These are phyloP conservation scores for Aspergillus sp. DNA, from an alignment of 2,329 filamentous ascomycete species.

Conservation along the genomic window DNA sequence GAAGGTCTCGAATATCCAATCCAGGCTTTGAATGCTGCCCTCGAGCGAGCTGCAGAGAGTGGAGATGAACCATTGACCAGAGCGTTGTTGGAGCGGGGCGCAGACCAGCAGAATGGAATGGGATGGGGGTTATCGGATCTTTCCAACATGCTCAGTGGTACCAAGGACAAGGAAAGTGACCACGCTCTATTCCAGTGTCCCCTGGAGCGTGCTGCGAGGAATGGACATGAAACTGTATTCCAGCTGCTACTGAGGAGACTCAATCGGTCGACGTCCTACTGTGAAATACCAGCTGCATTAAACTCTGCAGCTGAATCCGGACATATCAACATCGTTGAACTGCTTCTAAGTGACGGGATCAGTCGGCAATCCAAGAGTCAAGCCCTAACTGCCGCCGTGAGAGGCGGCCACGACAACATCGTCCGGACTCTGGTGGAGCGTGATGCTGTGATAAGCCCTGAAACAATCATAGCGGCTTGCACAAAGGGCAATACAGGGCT, in stretches of 20 bases:
- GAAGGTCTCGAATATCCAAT: background rate
- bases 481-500: background rate
- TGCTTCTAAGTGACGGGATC: background rate
- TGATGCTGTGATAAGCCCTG: background rate
- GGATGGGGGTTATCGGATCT: no score
- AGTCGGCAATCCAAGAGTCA: background rate
- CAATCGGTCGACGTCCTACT: no score
- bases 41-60: background rate
- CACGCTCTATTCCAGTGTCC: background rate
- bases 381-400: background rate
- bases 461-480: background rate
- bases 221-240: background rate
- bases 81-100: background rate
- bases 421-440: background rate
- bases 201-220: background rate
- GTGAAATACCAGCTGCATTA: background rate
- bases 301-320: background rate
- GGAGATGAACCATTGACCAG: background rate
- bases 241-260: no score
- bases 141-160: no score
- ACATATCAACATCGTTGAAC: background rate
- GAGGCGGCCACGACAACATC: background rate
- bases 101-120: background rate
- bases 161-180: fast-evolving
- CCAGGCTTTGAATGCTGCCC: background rate